Evolutionary conservation across 768 basidiomycete genomes (phyloP), one percentile per base, ranked within the genome.

Genomic region (Hydnum rufescens): DNA sequence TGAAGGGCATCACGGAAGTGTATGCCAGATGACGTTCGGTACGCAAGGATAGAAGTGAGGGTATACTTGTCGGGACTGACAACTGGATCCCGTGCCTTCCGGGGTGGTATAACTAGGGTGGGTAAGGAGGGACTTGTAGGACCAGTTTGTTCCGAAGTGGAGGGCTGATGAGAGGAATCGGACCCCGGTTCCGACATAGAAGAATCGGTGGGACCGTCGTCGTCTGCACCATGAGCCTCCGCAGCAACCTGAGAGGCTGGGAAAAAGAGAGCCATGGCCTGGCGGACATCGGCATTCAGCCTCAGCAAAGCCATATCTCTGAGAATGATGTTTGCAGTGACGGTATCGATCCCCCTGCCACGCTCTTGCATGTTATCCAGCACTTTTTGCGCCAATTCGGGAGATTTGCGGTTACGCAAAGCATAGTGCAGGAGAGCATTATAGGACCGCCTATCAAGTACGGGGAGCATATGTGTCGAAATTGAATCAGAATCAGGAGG

Each of bases 391-490:
- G 74, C 79, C 25, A 74, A 65, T 1, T 59, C 53, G 18, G 71
- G 63, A 3, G 77, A 77, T 36, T 69, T 64, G n/a, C 72, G 71
- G 57, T 80, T 71, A 4, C 73, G 73, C 32, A 87, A 68, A 3
- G 77, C 67, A 61, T 83, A 85, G 55, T 80, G 70, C 3, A 86
- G 58, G 26, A 87, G 71, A 0, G 74, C 59, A 60, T 82, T 80
- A 63, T 77, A 80, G 1, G 71, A 64, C 16, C 32, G 22, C 22
- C 22, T 22, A 39, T 39, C 36, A 13, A 39, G 22, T 22, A 22
- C 6, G 29, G 29, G 49, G 32, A 28, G 28, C 28, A 32, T 30
- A n/a, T n/a, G n/a, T n/a, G n/a, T n/a, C n/a, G n/a, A n/a, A n/a
- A n/a, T n/a, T n/a, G n/a, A n/a, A 31, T 16, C 18, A 8, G 23